Percentiles rank a stretch among this genome's conserved stretches.
phyloP scores from a whole-genome alignment of 257 asterid species.

The Plectranthus barbatus region DNA sequence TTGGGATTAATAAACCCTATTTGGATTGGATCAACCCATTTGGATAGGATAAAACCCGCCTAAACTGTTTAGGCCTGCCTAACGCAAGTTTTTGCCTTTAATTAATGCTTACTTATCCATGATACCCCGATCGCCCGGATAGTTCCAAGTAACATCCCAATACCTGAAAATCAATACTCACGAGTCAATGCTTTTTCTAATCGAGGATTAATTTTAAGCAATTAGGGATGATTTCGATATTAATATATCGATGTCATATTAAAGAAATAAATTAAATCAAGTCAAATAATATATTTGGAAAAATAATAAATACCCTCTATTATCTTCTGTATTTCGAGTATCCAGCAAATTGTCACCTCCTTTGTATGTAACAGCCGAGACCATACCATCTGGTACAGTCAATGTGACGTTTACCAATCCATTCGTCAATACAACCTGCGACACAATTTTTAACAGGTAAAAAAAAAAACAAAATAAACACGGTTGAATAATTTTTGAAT shows the following conservation, averaged over 20 bases:
- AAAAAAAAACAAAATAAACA: no score
- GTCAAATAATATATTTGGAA: neutral
- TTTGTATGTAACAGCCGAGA: slow-evolving; percentile 28
- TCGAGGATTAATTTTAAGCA: no score
- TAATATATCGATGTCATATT: no score
- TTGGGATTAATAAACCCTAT: no score
- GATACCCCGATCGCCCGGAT: slow-evolving; percentile 1
- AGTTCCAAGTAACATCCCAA: slow-evolving; percentile 43
- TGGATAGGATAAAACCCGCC: no score
- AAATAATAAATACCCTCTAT: slow-evolving; percentile 44
- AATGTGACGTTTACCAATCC: slow-evolving; percentile 34
- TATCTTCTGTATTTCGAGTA: slow-evolving; percentile 11
- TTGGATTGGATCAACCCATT: no score
- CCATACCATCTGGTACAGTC: slow-evolving; percentile 34
- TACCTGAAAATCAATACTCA: slow-evolving; percentile 22
- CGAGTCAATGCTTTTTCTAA: neutral
- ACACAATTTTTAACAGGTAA: neutral
- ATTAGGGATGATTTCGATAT: no score
- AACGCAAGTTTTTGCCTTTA: no score
- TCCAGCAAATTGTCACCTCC: slow-evolving; percentile 42
- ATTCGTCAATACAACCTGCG: slow-evolving; percentile 37
- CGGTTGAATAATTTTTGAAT: no score
- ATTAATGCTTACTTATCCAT: slow-evolving; percentile 24
- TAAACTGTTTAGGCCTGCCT: no score
- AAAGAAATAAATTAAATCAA: neutral